Evolutionary conservation across 2,329 filamentous ascomycete species (phyloP).

Genomic region (Tolypocladium nubicola): DNA sequence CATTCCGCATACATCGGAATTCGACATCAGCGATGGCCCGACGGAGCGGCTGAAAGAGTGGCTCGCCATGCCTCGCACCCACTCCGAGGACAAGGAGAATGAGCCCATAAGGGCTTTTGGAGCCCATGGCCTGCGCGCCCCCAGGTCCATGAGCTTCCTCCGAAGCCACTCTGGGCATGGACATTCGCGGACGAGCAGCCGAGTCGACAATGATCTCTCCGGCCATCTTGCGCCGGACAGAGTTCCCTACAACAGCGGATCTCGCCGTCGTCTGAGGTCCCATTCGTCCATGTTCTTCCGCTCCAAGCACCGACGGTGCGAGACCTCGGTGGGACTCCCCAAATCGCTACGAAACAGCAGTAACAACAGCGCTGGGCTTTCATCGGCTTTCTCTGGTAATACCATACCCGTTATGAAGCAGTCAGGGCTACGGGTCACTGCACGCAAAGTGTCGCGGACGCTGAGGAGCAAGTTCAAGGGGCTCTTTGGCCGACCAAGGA

Average conservation of each 20-base stretch:
- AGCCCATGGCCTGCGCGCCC: constrained; percentile 25
- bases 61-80: constrained; percentile 3
- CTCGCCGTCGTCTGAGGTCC: constrained; percentile 23
- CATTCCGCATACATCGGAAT: constrained; percentile 6
- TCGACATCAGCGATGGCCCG: background rate
- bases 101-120: constrained; percentile 7
- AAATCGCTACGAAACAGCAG: constrained; percentile 40
- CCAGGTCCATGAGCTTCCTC: constrained; percentile 47
- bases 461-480: constrained; percentile 50
- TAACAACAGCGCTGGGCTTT: constrained; percentile 24
- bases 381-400: constrained; percentile 17
- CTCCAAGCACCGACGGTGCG: constrained; percentile 22
- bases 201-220: constrained; percentile 19
- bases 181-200: constrained; percentile 8
- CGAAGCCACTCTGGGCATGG: constrained; percentile 15
- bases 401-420: constrained; percentile 14
- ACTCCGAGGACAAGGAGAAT: constrained; percentile 16
- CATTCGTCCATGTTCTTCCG: constrained; percentile 35
- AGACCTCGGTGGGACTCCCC: constrained; percentile 26
- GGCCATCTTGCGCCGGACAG: constrained; percentile 24
- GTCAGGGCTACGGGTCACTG: constrained; percentile 34
- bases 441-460: constrained; percentile 51
- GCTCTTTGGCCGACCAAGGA: constrained; percentile 19
- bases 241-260: constrained; percentile 22
- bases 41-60: constrained; percentile 4